phyloP scores from a whole-genome alignment of 768 basidiomycete genomes.

The Boletus eberwhitei region DNA sequence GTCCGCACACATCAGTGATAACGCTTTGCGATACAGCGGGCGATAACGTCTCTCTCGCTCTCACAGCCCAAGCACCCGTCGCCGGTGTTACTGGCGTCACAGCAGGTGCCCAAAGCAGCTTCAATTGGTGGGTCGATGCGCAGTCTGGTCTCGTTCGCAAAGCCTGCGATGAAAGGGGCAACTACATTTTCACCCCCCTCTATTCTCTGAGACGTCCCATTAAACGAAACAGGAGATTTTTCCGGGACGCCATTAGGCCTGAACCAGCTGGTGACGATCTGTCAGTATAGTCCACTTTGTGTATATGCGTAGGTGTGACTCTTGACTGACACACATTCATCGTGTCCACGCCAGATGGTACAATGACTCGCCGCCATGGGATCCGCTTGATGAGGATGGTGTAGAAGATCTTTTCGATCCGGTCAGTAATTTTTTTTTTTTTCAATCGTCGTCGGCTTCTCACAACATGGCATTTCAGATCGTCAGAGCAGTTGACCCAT shows the following conservation, averaged over 20 bases:
- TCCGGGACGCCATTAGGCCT: constrained; percentile 13
- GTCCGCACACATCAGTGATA: background rate
- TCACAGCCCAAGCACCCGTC: constrained; percentile 11
- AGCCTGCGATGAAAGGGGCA: constrained; percentile 16
- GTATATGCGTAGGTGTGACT: too few species aligned
- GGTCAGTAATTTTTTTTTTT: constrained; percentile 5
- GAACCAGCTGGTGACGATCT: constrained; percentile 13
- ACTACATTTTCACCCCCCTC: constrained; percentile 19
- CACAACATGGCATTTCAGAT: constrained; percentile 2
- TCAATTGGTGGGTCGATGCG: constrained; percentile 20
- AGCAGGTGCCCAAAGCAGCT: background rate
- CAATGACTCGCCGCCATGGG: constrained; percentile 20
- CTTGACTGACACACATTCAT: background rate
- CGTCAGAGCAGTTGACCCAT: constrained; percentile 8
- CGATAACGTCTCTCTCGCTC: constrained; percentile 21
- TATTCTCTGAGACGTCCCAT: constrained; percentile 17
- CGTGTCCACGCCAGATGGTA: constrained; percentile 17
- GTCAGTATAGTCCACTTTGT: constrained; percentile 11
- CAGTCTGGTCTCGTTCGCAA: constrained; percentile 18
- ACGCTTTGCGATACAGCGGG: constrained; percentile 9
- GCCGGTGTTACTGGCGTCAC: background rate
- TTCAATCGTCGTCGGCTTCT: background rate
- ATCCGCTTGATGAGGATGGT: constrained; percentile 27
- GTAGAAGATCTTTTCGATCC: constrained; percentile 18
- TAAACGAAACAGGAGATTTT: constrained; percentile 6